phyloP scores from a whole-genome alignment of 345 rosid species.

The Durio zibethinus region DNA sequence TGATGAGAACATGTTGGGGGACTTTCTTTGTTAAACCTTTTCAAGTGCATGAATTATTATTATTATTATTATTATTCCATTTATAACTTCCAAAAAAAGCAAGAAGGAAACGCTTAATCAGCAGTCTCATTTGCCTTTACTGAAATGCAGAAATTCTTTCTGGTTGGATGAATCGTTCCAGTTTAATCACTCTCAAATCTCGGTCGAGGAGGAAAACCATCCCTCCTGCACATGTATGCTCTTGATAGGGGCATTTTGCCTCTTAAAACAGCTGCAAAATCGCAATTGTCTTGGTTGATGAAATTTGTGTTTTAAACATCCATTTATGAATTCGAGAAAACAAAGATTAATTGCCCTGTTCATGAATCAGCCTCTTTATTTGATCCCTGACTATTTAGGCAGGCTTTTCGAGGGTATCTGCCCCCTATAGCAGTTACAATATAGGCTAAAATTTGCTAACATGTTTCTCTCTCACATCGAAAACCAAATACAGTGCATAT shows the following conservation, averaged over 20 bases:
- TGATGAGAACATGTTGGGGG: not conserved
- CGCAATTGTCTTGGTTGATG: not conserved
- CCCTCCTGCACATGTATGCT: not conserved
- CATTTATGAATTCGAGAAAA: conserved; percentile 3
- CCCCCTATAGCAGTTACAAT: conserved; percentile 4
- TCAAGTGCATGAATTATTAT: conserved; percentile 7
- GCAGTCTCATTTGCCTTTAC: not conserved
- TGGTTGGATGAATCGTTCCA: not conserved
- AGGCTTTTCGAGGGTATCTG: conserved; percentile 8
- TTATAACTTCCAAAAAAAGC: not conserved
- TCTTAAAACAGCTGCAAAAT: not conserved
- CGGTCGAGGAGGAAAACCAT: not conserved
- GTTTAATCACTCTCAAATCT: too few species aligned
- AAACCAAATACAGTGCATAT: not conserved
- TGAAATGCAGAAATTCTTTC: not conserved
- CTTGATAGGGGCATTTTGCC: not conserved
- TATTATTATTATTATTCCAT: too few species aligned
- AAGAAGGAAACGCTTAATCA: not conserved
- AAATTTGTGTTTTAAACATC: conserved; percentile 5
- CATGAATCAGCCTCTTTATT: conserved; percentile 1
- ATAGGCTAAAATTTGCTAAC: not conserved
- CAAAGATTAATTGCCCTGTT: not conserved
- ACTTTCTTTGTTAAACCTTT: not conserved
- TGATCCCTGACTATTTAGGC: not conserved
- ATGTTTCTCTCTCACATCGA: not conserved